Evolutionary conservation across 2,329 filamentous ascomycete genomes (phyloP).

Genomic region (Nakataea oryzae): DNA sequence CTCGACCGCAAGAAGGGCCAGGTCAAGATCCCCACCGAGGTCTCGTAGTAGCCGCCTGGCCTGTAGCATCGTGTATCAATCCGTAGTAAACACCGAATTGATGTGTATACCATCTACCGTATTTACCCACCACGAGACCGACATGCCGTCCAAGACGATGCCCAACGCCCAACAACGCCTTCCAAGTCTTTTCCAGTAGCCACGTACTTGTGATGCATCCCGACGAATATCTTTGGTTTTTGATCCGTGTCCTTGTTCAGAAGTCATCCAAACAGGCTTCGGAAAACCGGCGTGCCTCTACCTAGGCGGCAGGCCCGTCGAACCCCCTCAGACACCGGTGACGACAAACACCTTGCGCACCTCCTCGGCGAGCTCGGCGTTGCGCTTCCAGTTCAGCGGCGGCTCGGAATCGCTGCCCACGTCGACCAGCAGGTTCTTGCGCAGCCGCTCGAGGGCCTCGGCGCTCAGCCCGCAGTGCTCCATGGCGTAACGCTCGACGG

Average conservation of each 20-base stretch:
- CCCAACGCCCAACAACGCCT: not conserved
- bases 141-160: not conserved
- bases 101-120: not conserved
- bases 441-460: conserved; percentile 41
- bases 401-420: conserved; percentile 9
- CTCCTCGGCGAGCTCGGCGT: conserved; percentile 8
- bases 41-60: conserved; percentile 26
- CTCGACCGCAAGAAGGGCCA: conserved; percentile 53
- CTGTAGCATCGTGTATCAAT: not conserved
- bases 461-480: conserved; percentile 46
- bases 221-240: not conserved
- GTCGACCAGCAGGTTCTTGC: conserved; percentile 34
- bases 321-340: not conserved
- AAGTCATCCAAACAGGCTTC: too few relatives aligned
- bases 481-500: conserved; percentile 52
- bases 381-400: conserved; percentile 16
- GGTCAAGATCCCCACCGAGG: conserved; percentile 57
- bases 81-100: not conserved
- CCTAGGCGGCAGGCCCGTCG: too few relatives aligned
- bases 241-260: too few relatives aligned
- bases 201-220: not conserved
- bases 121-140: too few relatives aligned
- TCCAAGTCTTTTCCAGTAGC: not conserved
- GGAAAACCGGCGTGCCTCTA: too few relatives aligned
- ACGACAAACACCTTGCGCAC: not conserved